Evolutionary conservation across 768 basidiomycete genomes (phyloP).

Genomic region (Leccinum ochraceum): DNA sequence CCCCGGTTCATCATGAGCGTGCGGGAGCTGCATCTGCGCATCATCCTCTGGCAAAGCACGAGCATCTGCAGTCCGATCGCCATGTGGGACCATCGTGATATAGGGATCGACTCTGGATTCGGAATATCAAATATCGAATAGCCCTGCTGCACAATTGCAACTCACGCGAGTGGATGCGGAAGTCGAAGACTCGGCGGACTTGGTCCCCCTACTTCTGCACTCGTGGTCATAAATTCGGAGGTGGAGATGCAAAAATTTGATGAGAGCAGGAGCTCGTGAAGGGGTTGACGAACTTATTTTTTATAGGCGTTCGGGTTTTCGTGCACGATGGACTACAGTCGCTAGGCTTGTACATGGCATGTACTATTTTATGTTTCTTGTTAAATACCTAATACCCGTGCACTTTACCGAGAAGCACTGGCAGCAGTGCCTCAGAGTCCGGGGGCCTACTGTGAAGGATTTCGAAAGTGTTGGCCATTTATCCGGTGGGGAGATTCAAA

Average conservation of each 20-base stretch:
- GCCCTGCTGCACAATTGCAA: not conserved
- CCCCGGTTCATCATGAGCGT: constrained; percentile 24
- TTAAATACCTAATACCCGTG: too few relatives aligned
- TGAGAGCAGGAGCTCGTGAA: not conserved
- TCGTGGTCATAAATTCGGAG: not conserved
- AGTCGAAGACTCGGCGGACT: not conserved
- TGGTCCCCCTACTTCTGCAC: not conserved
- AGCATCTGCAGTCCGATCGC: too few relatives aligned
- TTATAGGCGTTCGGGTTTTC: not conserved
- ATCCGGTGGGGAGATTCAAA: not conserved
- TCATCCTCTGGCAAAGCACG: not conserved
- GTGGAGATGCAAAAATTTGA: not conserved
- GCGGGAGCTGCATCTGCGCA: constrained; percentile 8
- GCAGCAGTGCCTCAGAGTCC: too few relatives aligned
- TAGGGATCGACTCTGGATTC: constrained; percentile 18
- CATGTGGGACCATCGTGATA: not conserved
- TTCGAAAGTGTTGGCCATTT: not conserved
- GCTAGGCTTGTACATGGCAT: too few relatives aligned
- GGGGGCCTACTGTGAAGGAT: not conserved
- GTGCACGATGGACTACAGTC: too few relatives aligned
- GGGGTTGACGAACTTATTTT: not conserved
- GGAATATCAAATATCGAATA: constrained; percentile 5
- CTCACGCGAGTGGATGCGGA: not conserved
- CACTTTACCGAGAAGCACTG: not conserved
- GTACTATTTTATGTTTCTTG: too few relatives aligned